Percentiles rank a stretch among this genome's conserved stretches.
Evolutionary conservation across 305 asterid genomes (phyloP).

Genomic region (Solanum aculeatissimum): DNA sequence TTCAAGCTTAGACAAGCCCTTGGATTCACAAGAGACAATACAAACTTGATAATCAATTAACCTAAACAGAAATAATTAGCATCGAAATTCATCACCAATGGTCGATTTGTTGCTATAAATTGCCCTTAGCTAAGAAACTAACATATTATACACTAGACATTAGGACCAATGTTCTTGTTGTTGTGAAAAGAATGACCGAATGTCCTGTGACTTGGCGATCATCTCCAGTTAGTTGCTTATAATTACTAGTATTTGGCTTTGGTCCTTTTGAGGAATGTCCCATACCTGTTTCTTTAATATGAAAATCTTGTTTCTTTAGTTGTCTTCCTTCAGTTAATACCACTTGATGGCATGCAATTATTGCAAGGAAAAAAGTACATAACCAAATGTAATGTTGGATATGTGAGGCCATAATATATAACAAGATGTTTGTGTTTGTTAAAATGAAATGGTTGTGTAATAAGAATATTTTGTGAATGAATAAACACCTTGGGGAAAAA

Average conservation of each 20-base stretch:
- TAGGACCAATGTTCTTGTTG: not conserved
- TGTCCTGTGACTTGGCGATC: not conserved
- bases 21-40: not conserved
- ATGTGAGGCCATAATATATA: slow-evolving; percentile 5
- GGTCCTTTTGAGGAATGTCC: slow-evolving; percentile 4
- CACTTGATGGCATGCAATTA: slow-evolving; percentile 4
- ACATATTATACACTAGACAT: not conserved
- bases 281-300: slow-evolving; percentile 33
- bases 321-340: slow-evolving; percentile 15
- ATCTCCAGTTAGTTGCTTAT: not conserved
- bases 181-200: not conserved
- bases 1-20: not conserved
- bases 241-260: not conserved
- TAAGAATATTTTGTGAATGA: not conserved
- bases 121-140: not conserved
- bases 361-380: slow-evolving; percentile 3
- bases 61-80: not conserved
- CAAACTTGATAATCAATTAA: not conserved
- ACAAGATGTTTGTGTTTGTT: not conserved
- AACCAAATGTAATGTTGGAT: not conserved
- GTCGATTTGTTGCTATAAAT: not conserved
- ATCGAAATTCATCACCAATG: not conserved
- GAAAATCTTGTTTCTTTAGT: not conserved
- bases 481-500: not conserved
- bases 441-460: not conserved